Evolutionary conservation across 768 basidiomycete genomes (phyloP), one percentile per base, ranked within the genome.

Genomic region (Serendipita vermifera): DNA sequence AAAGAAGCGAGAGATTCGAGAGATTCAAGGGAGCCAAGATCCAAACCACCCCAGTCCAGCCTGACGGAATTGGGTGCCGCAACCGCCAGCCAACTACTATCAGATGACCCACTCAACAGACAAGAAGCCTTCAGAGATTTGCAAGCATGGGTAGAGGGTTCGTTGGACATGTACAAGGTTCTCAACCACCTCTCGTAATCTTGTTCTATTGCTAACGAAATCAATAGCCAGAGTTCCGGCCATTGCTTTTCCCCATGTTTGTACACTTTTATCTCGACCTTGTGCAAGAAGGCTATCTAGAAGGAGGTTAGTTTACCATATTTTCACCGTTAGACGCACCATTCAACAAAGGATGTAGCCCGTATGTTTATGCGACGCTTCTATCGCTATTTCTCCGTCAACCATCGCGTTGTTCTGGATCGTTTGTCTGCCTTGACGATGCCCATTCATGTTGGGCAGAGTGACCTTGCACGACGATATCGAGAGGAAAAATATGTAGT

Each of bases 221-320:
- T 35, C 32, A 55, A 17, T 66, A 98, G 87, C 89, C 90, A 55
- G 93, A 99, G 69, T 86, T 99, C 63, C 77, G 87, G 40, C 92
- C 89, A 40, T 85, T 99, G 33, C 71, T 96, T 14, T 96, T 92
- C 65, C 96, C 96, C 2, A 87, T 99, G 59, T 98, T 97, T 66
- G 90, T 87, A 51, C 91, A 99, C 69, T 97, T 97, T 66, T 97
- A 94, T 68, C 75, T 99, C 29, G 94, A 97, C 67, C 77, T 99
- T 48, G 82, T 98, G 43, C 84, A 91, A 62, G 81, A 83, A 53
- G 91, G 89, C 7, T 90, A 87, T 68, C 83, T 86, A 65, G 86
- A 89, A 65, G 86, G 92, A 61, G 93, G 93, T 85, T 65, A 60
- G 82, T 70, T 48, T 59, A 13, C 43, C 29, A 22, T 54, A 51